Evolutionary conservation across 2,329 filamentous ascomycete genomes (phyloP), one percentile per base, ranked within the genome.

Genomic region (Periconia sp.): DNA sequence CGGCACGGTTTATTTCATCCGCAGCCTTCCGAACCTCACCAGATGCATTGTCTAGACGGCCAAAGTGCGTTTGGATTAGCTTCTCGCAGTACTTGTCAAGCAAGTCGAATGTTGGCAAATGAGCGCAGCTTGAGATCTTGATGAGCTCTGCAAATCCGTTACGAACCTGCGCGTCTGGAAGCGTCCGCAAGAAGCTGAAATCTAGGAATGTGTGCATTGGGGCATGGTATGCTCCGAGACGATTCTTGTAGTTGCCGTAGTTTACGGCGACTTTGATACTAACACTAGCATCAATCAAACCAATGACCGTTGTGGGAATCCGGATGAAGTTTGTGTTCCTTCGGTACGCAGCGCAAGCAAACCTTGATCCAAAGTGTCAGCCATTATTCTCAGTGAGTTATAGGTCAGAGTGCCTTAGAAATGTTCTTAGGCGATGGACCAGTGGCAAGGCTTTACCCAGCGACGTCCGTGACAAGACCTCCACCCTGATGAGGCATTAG

Each of bases 241-340:
- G 78, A 71, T 89, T 89, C 77, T 89, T 89, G 75, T 88, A 87
- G 65, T 84, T 82, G 63, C 84, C 85, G 58, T 88, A 88, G 73
- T 89, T 89, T 58, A 89, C 85, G 10, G 84, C 86, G n/a, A 89
- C 86, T 64, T 89, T 88, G 75, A 89, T 89, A 24, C 82, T 86
- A 36, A 89, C 86, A 13, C 84, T 87, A 3, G 86, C 86, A 60
- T 89, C 86, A 47, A 89, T 89, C 34, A 89, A 75, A 8, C 86
- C 86, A 59, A 89, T 88, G 50, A 89, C 83, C 1, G 86, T 89
- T 0, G 86, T 89, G 1, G 86, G 86, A 7, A 89, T 79, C 34
- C 86, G 83, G 61, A 89, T 87, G 72, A 80, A 89, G 70, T 87
- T 87, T 30, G 86, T 88, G 70, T 82, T 88, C 56, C 86, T 77